Percentiles rank a stretch among this genome's conserved stretches.
These are phyloP conservation scores for Ogataea polymorpha DNA, from an alignment of 805 yeast genomes.

Conservation along the genomic window DNA sequence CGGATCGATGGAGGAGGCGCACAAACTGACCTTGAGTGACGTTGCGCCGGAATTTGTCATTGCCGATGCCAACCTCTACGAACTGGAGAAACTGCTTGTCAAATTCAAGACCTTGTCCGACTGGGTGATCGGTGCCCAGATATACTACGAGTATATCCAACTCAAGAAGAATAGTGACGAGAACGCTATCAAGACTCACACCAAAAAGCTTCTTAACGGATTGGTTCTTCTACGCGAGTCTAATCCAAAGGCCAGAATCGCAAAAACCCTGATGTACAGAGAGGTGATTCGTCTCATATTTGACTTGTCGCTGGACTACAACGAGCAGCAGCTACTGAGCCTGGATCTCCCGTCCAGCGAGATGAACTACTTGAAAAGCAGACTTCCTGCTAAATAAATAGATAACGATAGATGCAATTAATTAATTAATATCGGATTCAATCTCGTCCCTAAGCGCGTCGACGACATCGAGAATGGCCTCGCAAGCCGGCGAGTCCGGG, in stretches of 20 bases:
- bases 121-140: constrained; percentile 58
- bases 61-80: constrained; percentile 34
- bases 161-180: constrained; percentile 21
- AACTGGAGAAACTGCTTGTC: constrained; percentile 36
- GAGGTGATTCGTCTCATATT: constrained; percentile 42
- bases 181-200: constrained; percentile 17
- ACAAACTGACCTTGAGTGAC: constrained; percentile 45
- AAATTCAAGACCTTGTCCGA: constrained; percentile 44
- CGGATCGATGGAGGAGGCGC: constrained; percentile 59
- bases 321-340: constrained; percentile 34
- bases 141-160: constrained; percentile 50
- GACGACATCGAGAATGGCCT: constrained; percentile 81
- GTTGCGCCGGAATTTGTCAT: constrained; percentile 76
- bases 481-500: constrained; percentile 92
- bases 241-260: constrained; percentile 42
- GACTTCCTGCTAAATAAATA: constrained; percentile 12
- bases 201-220: constrained; percentile 43
- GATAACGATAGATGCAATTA: constrained; percentile 6
- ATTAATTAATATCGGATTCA: constrained; percentile 16
- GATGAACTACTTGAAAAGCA: constrained; percentile 34
- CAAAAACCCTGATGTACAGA: constrained; percentile 52
- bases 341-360: constrained; percentile 49
- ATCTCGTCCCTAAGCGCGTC: constrained; percentile 55
- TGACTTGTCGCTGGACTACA: constrained; percentile 26
- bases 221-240: constrained; percentile 40